Base-by-base conservation (phyloP, 495 filamentous ascomycete species). In the Hypomontagnella submonticulosa region DNA sequence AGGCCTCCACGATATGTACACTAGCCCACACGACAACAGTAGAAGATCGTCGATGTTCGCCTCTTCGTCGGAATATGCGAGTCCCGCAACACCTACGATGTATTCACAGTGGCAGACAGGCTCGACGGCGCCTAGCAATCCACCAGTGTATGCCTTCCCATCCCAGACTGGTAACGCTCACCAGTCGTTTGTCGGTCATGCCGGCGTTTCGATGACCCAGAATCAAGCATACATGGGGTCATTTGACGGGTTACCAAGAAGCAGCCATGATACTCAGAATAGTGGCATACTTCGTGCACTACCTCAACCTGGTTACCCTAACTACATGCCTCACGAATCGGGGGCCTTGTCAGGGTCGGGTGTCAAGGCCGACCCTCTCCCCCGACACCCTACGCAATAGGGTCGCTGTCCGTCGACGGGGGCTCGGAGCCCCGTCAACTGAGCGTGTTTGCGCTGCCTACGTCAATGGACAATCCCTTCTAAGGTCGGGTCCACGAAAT, bases 31-130 rank as follows among this genome's bases (percentile, higher is more conserved):
- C 43, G 76, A 76, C 30, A 46, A 67, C 0, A 68, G 69, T 19
- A 67, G 77, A 46, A 66, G 79, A 11, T 68, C 74, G 15, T 75
- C 74, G 1, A 57, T 79, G 33, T 79, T 74, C 63, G 71, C 66
- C 18, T 59, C 76, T 0, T 69, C 70, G 0, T 40, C 76, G 5
- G 78, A 79, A 10, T 80, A 76, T 37, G 52, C 63, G 12, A 75
- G 58, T 47, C 68, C 73, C 10, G 54, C 72, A 23, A 73, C 66
- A 0, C 55, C 77, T 4, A 67, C 58, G 0, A 56, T 80, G 15
- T 79, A 79, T 48, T 36, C 64, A 9, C 61, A 69, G 5, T 73
- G 71, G 73, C 61, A 66, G 10, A 43, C 53, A 2, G 51, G 54
- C 4, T 77, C 76, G 2, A 66, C 67, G 9, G 66, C 74, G 1